Evolutionary conservation across 148 eudicot genomes (phyloP), one percentile per base, ranked within the genome.

Genomic region (Diospyros kaki): DNA sequence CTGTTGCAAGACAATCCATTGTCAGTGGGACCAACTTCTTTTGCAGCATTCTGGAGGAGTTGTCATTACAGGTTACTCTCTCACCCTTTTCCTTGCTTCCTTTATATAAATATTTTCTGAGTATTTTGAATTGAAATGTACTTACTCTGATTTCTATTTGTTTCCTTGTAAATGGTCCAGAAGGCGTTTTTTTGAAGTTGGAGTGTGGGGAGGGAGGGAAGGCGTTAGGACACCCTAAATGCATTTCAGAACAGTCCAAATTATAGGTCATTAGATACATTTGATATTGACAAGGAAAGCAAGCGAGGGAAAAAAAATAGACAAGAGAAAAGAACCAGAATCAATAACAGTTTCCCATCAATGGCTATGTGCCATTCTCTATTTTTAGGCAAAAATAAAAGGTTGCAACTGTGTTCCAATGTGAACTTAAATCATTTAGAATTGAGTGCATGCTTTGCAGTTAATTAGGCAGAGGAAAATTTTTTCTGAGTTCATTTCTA

Each of bases 51-150:
- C 71, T 94, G 72, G 89, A 94, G 80, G 96, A 89, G 77, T 84
- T 94, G 73, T 77, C 83, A 54, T 77, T 83, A 44, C 98, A 94
- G 98, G 98, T 92, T 70, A 78, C 67, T 82, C 69, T 77, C 77
- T 68, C 64, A 28, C 61, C 64, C 71, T 58, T 28, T 44, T 12
- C 17, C 60, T 10, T 4, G 3, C 59, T 17, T 50, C 12, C 51
- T 15, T 9, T 73, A 15, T 18, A 12, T 17, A 3, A 39, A 4
- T 6, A 9, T 42, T 58, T 64, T 44, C 15, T 4, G 1, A 5
- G 5, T 71, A 45, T 41, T 72, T 59, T 54, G 42, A 72, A 59
- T 28, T 28, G 28, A 28, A 28, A 28, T 60, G n/a, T 54, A 11
- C 12, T 13, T 50, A 41, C 3, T 58, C 1, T 28, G 48, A 1